Conservation (phyloP, 495 filamentous ascomycete genomes). For the Penicillium tannophilum region DNA sequence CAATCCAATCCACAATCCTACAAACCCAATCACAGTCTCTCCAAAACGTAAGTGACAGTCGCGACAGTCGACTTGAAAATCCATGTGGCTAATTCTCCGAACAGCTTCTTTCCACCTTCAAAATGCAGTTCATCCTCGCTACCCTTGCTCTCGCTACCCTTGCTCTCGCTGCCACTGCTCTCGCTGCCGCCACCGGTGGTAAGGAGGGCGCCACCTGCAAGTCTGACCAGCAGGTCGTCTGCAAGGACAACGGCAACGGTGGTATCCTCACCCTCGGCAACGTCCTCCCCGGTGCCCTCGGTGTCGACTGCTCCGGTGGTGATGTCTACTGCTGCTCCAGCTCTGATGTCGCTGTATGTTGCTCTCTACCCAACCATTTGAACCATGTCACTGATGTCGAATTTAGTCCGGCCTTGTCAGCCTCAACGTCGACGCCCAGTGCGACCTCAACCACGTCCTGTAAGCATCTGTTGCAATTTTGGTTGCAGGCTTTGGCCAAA, state of each 20-base stretch:
- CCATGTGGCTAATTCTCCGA: neutral
- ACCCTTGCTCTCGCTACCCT: slow-evolving; percentile 8
- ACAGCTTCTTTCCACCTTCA: neutral
- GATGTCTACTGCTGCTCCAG: slow-evolving; percentile 21
- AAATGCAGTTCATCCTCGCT: slow-evolving; percentile 15
- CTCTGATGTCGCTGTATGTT: slow-evolving; percentile 12
- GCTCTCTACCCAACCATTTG: too few relatives aligned
- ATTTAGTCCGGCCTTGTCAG: slow-evolving; percentile 10
- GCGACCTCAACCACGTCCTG: slow-evolving; percentile 14
- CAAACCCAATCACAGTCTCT: neutral
- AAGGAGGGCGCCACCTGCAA: neutral
- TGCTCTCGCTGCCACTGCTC: neutral
- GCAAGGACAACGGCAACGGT: slow-evolving; percentile 18
- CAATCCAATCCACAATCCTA: neutral
- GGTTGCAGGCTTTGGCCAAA: neutral
- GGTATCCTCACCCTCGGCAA: slow-evolving; percentile 21
- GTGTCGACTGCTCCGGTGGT: slow-evolving; percentile 17
- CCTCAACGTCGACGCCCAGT: slow-evolving; percentile 14
- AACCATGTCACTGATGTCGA: neutral
- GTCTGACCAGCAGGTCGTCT: slow-evolving; percentile 16
- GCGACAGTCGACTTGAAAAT: neutral
- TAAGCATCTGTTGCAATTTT: slow-evolving; percentile 6
- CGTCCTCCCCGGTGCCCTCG: slow-evolving; percentile 16
- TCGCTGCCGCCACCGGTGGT: neutral
- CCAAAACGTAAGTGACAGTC: neutral